phyloP scores from a whole-genome alignment of 805 yeast genomes.

The Nakazawaea sp. region DNA sequence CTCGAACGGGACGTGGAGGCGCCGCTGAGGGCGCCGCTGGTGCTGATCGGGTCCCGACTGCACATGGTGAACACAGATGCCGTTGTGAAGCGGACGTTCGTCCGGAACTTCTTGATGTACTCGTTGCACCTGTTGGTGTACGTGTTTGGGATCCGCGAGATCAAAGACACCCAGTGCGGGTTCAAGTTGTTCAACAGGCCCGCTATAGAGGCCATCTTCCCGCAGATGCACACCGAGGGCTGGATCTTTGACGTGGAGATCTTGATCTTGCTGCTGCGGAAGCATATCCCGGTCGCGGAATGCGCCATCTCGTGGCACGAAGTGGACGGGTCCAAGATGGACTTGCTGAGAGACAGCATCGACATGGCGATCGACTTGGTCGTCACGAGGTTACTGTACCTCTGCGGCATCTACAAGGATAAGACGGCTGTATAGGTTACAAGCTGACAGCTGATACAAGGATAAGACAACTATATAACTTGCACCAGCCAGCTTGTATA shows the following conservation, averaged over 20 bases:
- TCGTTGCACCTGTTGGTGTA: constrained; percentile 82
- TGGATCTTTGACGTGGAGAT: constrained; percentile 98
- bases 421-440: too few species aligned
- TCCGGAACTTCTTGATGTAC: constrained; percentile 89
- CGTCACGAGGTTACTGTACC: constrained; percentile 82
- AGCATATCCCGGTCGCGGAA: constrained; percentile 61
- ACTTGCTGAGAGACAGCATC: constrained; percentile 82
- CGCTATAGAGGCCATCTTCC: constrained; percentile 64
- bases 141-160: constrained; percentile 79
- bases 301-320: constrained; percentile 95
- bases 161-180: constrained; percentile 96
- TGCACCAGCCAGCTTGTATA: too few species aligned
- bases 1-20: constrained; percentile 13
- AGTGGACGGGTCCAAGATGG: constrained; percentile 92
- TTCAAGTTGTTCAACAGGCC: constrained; percentile 81
- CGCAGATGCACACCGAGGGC: constrained; percentile 91
- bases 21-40: constrained; percentile 34
- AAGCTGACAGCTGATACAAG: too few species aligned
- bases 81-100: constrained; percentile 85
- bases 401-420: constrained; percentile 67
- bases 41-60: constrained; percentile 91
- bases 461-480: too few species aligned
- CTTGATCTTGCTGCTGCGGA: constrained; percentile 70
- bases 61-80: constrained; percentile 96
- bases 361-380: constrained; percentile 92